A percentile compares a stretch with the other conserved stretches of the same genome.
Conservation (phyloP, 495 filamentous ascomycete species). For the Apodospora peruviana region DNA sequence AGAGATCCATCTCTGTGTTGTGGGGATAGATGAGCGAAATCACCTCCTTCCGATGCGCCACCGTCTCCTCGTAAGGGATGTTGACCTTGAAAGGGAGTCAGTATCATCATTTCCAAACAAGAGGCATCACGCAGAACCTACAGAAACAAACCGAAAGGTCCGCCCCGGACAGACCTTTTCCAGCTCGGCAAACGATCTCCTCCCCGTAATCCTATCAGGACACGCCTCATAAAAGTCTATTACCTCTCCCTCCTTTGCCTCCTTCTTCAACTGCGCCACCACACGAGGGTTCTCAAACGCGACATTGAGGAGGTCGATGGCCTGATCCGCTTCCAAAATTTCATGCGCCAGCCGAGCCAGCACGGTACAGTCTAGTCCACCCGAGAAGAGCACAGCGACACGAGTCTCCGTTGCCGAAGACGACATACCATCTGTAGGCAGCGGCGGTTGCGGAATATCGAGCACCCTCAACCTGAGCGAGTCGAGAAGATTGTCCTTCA, state of each 20-base stretch:
- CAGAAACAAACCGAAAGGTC: conserved; percentile 71
- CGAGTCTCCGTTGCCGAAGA: conserved; percentile 34
- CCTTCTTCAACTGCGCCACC: conserved; percentile 31
- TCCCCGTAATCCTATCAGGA: conserved; percentile 84
- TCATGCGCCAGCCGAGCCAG: conserved; percentile 82
- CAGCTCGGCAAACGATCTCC: conserved; percentile 69
- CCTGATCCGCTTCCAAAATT: conserved; percentile 57
- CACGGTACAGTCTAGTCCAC: conserved; percentile 87
- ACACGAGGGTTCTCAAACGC: conserved; percentile 92
- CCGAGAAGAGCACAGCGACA: conserved; percentile 86
- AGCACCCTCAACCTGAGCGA: conserved; percentile 62
- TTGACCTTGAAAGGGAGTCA: conserved; percentile 54
- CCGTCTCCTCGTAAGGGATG: conserved; percentile 70
- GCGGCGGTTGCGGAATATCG: conserved; percentile 57
- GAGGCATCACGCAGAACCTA: conserved; percentile 31
- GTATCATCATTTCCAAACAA: no score
- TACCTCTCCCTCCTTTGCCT: conserved; percentile 9
- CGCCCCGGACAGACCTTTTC: conserved; percentile 63
- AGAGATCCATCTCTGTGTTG: conserved; percentile 97
- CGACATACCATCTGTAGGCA: conserved; percentile 19
- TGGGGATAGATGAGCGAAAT: conserved; percentile 81
- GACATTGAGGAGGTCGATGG: conserved; percentile 88
- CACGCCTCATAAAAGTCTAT: conserved; percentile 66
- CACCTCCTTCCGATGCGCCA: conserved; percentile 62
- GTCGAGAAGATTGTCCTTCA: conserved; percentile 54